phyloP scores from a whole-genome alignment of 2,329 filamentous ascomycete genomes.

The Sclerotinia minor region DNA sequence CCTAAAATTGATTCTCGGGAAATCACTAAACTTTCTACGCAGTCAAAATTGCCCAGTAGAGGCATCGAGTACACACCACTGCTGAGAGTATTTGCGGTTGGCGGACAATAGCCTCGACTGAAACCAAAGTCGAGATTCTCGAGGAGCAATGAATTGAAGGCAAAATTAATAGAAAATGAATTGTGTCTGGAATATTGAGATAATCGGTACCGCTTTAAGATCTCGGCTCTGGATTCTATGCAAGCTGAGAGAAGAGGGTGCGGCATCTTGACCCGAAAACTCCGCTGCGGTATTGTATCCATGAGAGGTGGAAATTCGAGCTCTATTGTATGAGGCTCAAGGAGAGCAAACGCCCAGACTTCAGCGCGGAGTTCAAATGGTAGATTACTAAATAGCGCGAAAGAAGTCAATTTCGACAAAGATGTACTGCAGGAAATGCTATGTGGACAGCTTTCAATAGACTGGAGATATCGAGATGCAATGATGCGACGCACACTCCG shows the following conservation, averaged over 20 bases:
- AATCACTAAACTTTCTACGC: slow-evolving; percentile 14
- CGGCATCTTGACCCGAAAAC: not conserved
- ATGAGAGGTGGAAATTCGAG: not conserved
- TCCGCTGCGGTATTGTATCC: not conserved
- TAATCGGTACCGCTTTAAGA: not conserved
- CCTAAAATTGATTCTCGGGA: slow-evolving; percentile 6
- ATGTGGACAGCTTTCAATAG: slow-evolving; percentile 1
- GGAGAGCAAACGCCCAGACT: slow-evolving; percentile 8
- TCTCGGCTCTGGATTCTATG: slow-evolving; percentile 10
- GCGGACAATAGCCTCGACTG: not conserved
- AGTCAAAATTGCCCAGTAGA: slow-evolving; percentile 1
- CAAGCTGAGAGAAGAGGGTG: slow-evolving; percentile 14
- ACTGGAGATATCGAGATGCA: slow-evolving; percentile 10
- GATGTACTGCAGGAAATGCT: not conserved
- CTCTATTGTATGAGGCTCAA: not conserved
- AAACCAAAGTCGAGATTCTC: slow-evolving; percentile 8
- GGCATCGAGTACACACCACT: not conserved
- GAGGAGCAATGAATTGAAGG: not conserved
- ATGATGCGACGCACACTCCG: slow-evolving; percentile 6
- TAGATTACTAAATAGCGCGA: slow-evolving; percentile 12
- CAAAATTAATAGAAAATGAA: not conserved
- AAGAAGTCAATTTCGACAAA: not conserved
- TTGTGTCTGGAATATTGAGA: not conserved
- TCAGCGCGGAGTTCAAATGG: slow-evolving; percentile 11
- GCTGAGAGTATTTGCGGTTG: not conserved